phyloP scores from a whole-genome alignment of 2,329 filamentous ascomycete genomes.

The Acephala macrosclerotiorum region DNA sequence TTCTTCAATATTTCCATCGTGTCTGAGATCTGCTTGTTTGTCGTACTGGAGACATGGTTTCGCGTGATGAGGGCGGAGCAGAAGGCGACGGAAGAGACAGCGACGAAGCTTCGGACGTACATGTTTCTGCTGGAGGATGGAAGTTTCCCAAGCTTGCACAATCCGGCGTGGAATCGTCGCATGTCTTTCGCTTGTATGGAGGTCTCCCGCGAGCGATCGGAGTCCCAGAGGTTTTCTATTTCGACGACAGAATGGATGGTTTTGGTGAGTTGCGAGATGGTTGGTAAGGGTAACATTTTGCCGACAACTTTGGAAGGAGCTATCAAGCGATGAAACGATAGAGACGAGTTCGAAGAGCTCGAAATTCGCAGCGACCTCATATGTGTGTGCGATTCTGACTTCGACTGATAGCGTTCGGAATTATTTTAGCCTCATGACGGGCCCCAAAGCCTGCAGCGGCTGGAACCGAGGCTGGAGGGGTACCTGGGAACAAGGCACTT shows the following conservation, averaged over 20 bases:
- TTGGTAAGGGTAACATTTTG: not conserved
- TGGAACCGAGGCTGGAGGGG: too few relatives aligned
- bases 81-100: not conserved
- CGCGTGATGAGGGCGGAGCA: not conserved
- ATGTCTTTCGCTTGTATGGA: not conserved
- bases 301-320: not conserved
- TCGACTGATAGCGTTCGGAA: too few relatives aligned
- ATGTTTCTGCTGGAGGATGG: conserved; percentile 6
- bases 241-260: not conserved
- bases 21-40: not conserved
- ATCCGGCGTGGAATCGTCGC: not conserved
- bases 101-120: not conserved
- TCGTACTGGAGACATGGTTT: not conserved
- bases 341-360: too few relatives aligned
- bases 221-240: not conserved
- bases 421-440: too few relatives aligned
- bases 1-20: not conserved
- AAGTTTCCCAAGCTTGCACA: not conserved
- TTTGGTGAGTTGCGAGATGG: not conserved
- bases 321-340: too few relatives aligned
- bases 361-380: too few relatives aligned
- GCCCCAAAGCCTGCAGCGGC: too few relatives aligned
- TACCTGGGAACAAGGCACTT: too few relatives aligned
- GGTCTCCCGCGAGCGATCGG: not conserved
- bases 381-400: too few relatives aligned